Evolutionary conservation across 306 rosid species (phyloP).

Genomic region (Coriaria nepalensis): DNA sequence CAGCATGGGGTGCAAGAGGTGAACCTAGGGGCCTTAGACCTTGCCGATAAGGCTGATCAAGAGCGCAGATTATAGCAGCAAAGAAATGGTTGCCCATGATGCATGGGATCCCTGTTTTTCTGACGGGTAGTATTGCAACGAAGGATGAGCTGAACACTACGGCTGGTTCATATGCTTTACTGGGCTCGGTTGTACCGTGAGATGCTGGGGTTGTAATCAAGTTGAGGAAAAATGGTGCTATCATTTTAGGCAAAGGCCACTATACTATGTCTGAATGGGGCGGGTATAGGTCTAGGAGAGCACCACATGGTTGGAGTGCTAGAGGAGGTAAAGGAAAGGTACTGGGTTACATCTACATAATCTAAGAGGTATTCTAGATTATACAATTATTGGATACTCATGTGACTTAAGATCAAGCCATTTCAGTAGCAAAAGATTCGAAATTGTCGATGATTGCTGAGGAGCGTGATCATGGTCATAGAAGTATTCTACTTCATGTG

Average conservation of each 20-base stretch:
- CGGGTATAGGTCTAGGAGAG: constrained; percentile 15
- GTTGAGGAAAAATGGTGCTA: constrained; percentile 36
- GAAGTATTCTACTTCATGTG: too few relatives aligned
- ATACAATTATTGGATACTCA: too few relatives aligned
- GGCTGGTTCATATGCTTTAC: constrained; percentile 41
- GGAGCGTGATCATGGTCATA: too few relatives aligned
- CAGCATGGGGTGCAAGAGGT: constrained; percentile 35
- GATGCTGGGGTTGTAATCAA: constrained; percentile 36
- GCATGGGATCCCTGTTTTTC: constrained; percentile 50
- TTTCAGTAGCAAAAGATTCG: neutral
- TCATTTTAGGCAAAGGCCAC: constrained; percentile 50
- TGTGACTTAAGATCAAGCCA: too few relatives aligned
- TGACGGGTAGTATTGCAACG: constrained; percentile 52
- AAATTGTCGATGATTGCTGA: neutral
- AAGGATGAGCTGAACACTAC: constrained; percentile 49
- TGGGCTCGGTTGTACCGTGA: constrained; percentile 33
- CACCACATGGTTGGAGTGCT: constrained; percentile 33
- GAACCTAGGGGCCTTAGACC: constrained; percentile 32
- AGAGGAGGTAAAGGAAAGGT: constrained; percentile 53
- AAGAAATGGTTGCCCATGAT: constrained; percentile 7
- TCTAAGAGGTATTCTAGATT: neutral
- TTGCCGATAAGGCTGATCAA: constrained; percentile 36
- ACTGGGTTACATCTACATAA: neutral
- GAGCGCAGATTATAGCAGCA: constrained; percentile 15
- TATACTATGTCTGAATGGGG: constrained; percentile 47